Percentiles rank a stretch among this genome's conserved stretches.
Evolutionary conservation across 352 stramenopile genomes (phyloP).

Genomic region (Pythium aphanidermatum): DNA sequence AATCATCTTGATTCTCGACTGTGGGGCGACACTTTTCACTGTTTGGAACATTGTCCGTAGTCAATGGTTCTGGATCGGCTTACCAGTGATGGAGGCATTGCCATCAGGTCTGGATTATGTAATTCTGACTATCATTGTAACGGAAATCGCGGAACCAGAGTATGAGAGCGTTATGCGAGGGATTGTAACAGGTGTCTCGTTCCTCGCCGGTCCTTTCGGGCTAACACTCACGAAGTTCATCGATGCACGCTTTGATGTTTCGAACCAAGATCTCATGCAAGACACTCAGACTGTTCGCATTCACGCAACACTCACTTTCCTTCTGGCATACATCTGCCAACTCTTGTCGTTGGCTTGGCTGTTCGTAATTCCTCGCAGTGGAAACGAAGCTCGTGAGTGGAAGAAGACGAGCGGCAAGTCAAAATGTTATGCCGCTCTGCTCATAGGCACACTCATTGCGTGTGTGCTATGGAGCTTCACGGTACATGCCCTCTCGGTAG

Average conservation of each 20-base stretch:
- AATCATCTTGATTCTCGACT: conserved; percentile 33
- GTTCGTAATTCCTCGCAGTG: conserved; percentile 34
- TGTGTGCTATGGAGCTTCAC: conserved; percentile 20
- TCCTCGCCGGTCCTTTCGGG: conserved; percentile 34
- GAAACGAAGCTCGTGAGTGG: conserved; percentile 22
- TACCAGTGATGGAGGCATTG: conserved; percentile 48
- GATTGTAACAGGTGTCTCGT: conserved; percentile 44
- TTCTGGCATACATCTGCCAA: conserved; percentile 49
- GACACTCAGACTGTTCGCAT: conserved; percentile 39
- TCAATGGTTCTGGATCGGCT: conserved; percentile 62
- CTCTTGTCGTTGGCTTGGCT: conserved; percentile 41
- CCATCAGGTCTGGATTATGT: conserved; percentile 48
- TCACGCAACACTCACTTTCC: conserved; percentile 39
- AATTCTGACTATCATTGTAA: conserved; percentile 38
- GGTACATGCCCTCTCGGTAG: conserved; percentile 53
- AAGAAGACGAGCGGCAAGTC: conserved; percentile 25
- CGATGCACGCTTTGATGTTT: conserved; percentile 47
- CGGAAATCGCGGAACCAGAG: conserved; percentile 42
- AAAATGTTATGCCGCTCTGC: conserved; percentile 7
- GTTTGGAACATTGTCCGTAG: conserved; percentile 56
- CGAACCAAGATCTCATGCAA: conserved; percentile 36
- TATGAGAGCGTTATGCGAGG: conserved; percentile 24
- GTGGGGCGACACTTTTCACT: conserved; percentile 37
- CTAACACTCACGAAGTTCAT: conserved; percentile 53
- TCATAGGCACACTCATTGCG: conserved; percentile 20